Percentiles rank a stretch among this genome's conserved stretches.
Conservation (phyloP, 1,284 basidiomycete species). For the Chalciporus piperatoides region DNA sequence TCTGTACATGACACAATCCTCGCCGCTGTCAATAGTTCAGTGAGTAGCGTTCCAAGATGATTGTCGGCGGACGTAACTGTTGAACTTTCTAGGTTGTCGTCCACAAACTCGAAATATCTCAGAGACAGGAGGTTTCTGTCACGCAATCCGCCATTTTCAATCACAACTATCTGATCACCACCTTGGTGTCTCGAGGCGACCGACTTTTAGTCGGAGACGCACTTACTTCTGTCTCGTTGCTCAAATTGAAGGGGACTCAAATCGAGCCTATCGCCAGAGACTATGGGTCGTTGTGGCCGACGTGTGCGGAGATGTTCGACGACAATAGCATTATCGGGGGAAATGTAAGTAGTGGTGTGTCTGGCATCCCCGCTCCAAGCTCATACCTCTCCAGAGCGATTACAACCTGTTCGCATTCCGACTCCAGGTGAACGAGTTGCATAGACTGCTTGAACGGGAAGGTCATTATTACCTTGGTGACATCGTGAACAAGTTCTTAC, state of each 20-base stretch:
- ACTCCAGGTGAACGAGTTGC: constrained; percentile 40
- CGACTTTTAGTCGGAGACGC: constrained; percentile 72
- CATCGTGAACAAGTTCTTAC: constrained; percentile 64
- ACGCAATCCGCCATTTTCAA: constrained; percentile 59
- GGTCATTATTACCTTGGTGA: constrained; percentile 71
- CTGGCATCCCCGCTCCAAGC: not conserved
- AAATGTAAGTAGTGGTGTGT: constrained; percentile 53
- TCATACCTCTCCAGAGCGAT: constrained; percentile 48
- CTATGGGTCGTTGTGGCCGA: constrained; percentile 72
- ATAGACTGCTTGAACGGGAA: constrained; percentile 50
- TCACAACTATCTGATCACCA: constrained; percentile 78
- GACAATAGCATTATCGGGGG: constrained; percentile 64
- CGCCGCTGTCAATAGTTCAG: constrained; percentile 73
- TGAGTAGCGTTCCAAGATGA: constrained; percentile 36
- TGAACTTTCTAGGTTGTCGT: constrained; percentile 41
- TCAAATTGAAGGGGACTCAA: constrained; percentile 49
- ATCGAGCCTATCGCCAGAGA: constrained; percentile 70
- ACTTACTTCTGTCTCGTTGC: constrained; percentile 75
- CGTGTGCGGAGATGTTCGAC: constrained; percentile 54
- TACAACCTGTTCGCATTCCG: constrained; percentile 75
- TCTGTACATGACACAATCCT: constrained; percentile 49
- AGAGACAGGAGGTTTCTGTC: constrained; percentile 33
- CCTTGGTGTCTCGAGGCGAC: constrained; percentile 49
- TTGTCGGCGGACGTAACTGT: not conserved
- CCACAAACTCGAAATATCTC: constrained; percentile 39